phyloP scores from a whole-genome alignment of 768 basidiomycete species.

The Mrakia gelida region DNA sequence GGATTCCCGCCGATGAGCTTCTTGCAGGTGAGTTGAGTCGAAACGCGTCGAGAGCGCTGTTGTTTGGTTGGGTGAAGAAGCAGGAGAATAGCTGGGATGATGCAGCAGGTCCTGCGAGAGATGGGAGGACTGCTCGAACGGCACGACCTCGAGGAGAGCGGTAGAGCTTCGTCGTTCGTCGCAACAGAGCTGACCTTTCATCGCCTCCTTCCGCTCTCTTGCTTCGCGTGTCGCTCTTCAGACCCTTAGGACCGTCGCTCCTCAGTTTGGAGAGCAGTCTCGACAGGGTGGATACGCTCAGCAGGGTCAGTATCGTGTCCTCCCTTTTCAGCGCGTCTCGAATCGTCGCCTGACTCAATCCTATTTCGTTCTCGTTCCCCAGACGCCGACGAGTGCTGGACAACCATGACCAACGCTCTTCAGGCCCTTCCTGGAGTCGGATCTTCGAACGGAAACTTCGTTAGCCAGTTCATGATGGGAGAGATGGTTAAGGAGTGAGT shows the following conservation, averaged over 20 bases:
- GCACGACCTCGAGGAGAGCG: too few species aligned
- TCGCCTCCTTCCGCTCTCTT: not conserved
- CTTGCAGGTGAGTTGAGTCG: slow-evolving; percentile 49
- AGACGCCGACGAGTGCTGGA: slow-evolving; percentile 91
- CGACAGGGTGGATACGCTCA: slow-evolving; percentile 64
- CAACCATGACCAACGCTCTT: slow-evolving; percentile 65
- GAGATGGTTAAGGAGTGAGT: slow-evolving; percentile 67
- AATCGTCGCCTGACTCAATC: not conserved
- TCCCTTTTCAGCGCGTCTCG: not conserved
- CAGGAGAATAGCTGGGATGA: too few species aligned
- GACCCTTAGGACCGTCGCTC: slow-evolving; percentile 66
- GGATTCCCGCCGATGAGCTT: slow-evolving; percentile 67
- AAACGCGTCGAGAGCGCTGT: not conserved
- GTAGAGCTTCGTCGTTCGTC: too few species aligned
- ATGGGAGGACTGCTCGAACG: too few species aligned
- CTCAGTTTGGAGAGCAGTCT: slow-evolving; percentile 79
- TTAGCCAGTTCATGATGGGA: slow-evolving; percentile 77
- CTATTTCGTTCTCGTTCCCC: not conserved
- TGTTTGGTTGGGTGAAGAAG: not conserved
- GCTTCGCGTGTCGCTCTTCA: slow-evolving; percentile 3
- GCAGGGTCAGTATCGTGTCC: slow-evolving; percentile 56
- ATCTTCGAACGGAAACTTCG: slow-evolving; percentile 52
- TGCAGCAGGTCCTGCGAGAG: too few species aligned
- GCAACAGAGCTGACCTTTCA: not conserved
- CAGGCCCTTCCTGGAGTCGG: slow-evolving; percentile 56